Evolutionary conservation across 1,284 basidiomycete genomes (phyloP), one percentile per base, ranked within the genome.

Genomic region (Laetiporus sulphureus): DNA sequence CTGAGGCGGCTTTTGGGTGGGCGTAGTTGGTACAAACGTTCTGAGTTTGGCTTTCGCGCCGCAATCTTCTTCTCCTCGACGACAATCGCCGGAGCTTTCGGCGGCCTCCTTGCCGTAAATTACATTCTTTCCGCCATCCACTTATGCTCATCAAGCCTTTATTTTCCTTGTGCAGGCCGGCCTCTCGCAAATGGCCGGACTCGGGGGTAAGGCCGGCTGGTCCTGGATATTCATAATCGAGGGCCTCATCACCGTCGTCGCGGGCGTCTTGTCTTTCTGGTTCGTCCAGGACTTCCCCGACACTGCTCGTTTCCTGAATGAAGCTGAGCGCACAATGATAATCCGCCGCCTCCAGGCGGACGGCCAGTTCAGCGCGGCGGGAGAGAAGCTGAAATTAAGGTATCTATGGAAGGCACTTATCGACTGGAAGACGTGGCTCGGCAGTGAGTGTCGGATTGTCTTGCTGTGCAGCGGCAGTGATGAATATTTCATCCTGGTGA

Each of bases 251-350:
- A 90, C 86, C 2, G 72, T 88, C 19, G 6, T 86, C 16, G 77
- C 79, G 3, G 83, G 82, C 1, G 52, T 61, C 13, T 51, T 67
- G 4, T 84, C 83, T 4, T 89, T 79, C 66, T 89, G 74, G 72
- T 75, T 88, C 50, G 76, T 88, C 47, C 77, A 83, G 55, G 87
- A 90, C 60, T 90, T 89, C 65, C 86, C 85, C 4, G 83, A 86
- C 54, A 83, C 77, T 0, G 86, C 86, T 32, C 84, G 73, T 50
- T 88, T 88, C 66, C 69, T 91, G 15, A 73, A 68, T 16, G 79
- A 83, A 50, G 67, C 63, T 2, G 88, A 91, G 63, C 68, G 83
- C 20, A 79, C 75, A 2, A 68, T 83, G 22, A 70, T 89, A 38
- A 69, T 88, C 42, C 68, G 75, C n/a, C 67, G 83, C n/a, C 66